Conservation (phyloP, 768 basidiomycete species). For the Hericium erinaceus region DNA sequence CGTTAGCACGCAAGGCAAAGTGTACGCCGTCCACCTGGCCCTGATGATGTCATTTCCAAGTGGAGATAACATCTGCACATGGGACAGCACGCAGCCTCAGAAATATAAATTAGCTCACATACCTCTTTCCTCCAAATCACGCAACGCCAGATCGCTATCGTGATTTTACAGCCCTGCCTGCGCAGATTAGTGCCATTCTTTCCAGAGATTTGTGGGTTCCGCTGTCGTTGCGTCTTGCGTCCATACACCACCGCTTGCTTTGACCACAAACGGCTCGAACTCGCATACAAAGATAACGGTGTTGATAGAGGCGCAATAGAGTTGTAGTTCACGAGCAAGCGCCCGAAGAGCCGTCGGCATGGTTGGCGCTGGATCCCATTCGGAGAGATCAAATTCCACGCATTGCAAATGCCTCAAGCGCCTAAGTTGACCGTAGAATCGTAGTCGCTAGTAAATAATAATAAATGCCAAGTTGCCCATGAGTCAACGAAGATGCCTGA, state of each 20-base stretch:
- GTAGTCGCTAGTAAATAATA: slow-evolving; percentile 36
- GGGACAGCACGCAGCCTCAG: no score
- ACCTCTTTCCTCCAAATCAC: no score
- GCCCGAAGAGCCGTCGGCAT: slow-evolving; percentile 46
- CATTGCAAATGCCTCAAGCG: slow-evolving; percentile 40
- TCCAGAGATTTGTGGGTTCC: slow-evolving; percentile 5
- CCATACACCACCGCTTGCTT: slow-evolving; percentile 21
- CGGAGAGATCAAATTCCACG: slow-evolving; percentile 54
- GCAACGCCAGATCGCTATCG: no score
- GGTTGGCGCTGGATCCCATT: slow-evolving; percentile 53
- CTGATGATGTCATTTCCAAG: no score
- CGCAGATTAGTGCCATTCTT: no score
- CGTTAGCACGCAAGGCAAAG: no score
- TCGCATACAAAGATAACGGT: slow-evolving; percentile 55
- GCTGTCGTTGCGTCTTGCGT: slow-evolving; percentile 12
- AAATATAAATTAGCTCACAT: no score
- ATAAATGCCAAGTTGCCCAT: background rate
- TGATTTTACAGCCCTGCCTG: no score
- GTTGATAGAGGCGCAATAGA: slow-evolving; percentile 45
- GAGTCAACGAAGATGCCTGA: background rate
- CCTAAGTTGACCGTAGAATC: slow-evolving; percentile 53
- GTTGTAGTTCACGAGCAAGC: slow-evolving; percentile 47
- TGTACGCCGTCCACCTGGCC: no score
- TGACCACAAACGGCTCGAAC: slow-evolving; percentile 47
- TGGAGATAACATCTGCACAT: no score